Evolutionary conservation across 2,329 filamentous ascomycete genomes (phyloP), one percentile per base, ranked within the genome.

Genomic region (Thelonectria blattea): DNA sequence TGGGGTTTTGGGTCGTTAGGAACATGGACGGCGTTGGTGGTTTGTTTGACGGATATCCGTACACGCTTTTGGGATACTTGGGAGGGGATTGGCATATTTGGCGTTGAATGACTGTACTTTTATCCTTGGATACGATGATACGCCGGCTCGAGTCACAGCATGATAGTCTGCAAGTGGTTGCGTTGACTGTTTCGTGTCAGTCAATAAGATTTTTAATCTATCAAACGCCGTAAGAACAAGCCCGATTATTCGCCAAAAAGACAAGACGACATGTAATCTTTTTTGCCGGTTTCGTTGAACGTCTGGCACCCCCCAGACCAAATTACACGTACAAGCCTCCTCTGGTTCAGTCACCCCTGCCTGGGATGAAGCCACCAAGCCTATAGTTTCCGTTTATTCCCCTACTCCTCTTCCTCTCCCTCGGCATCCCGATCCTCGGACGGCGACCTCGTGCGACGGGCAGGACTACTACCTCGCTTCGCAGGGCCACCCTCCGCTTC

Each of bases 321-420:
- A 39, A 51, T 43, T n/a, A 37, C 49, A 58, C 51, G 27, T 62
- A 58, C 53, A 58, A 41, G 34, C 18, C 52, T 58, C 7, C 70
- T 65, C 68, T 70, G 65, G 9, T 76, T 73, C 41, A n/a, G 24
- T 42, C 37, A n/a, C n/a, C n/a, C n/a, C n/a, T n/a, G n/a, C n/a
- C n/a, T n/a, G n/a, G n/a, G n/a, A n/a, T n/a, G n/a, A n/a, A n/a
- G n/a, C n/a, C n/a, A n/a, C n/a, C n/a, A n/a, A n/a, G n/a, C n/a
- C n/a, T n/a, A n/a, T n/a, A n/a, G n/a, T n/a, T n/a, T n/a, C n/a
- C n/a, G n/a, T n/a, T n/a, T n/a, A n/a, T n/a, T n/a, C n/a, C 27
- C 39, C 37, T 73, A 72, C 15, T 73, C 70, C 11, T 82, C 80
- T 32, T 81, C 81, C 17, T 83, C 81, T 3, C 77, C 81, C 50